These are phyloP conservation scores for Nidula niveotomentosa DNA, from an alignment of 1,284 basidiomycete genomes.

Conservation along the genomic window DNA sequence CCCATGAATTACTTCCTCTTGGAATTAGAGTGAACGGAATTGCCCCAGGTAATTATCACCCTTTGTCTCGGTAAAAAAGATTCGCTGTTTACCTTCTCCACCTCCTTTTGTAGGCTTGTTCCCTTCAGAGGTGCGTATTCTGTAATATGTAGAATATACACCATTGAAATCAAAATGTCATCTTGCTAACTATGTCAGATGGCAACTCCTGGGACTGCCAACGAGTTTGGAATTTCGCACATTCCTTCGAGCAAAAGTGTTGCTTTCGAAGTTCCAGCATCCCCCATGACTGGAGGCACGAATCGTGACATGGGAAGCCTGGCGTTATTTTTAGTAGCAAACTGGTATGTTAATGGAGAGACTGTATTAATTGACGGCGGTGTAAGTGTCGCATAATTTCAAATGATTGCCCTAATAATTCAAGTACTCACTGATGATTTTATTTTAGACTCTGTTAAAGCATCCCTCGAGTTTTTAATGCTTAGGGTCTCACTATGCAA, in stretches of 20 bases:
- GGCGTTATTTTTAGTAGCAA: slow-evolving; percentile 44
- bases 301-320: slow-evolving; percentile 44
- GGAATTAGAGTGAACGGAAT: slow-evolving; percentile 58
- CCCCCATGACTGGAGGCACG: slow-evolving; percentile 31
- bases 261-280: slow-evolving; percentile 33
- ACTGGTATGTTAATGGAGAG: slow-evolving; percentile 51
- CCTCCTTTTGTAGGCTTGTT: slow-evolving; percentile 21
- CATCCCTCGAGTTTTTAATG: background rate
- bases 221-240: slow-evolving; percentile 29
- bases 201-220: slow-evolving; percentile 18
- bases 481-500: too few species aligned
- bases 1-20: slow-evolving; percentile 49
- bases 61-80: background rate
- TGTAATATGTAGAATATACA: background rate
- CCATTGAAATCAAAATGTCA: background rate
- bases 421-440: background rate
- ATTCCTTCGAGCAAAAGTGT: slow-evolving; percentile 15
- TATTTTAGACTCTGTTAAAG: background rate
- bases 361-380: slow-evolving; percentile 54
- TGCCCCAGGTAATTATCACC: slow-evolving; percentile 34
- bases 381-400: slow-evolving; percentile 25
- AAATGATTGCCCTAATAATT: background rate
- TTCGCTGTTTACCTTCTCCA: too few species aligned
- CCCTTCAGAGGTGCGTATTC: slow-evolving; percentile 17
- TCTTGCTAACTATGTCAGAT: slow-evolving; percentile 16